Evolutionary conservation across 176 grass and related monocot genomes (phyloP).

Genomic region (Avena atlantica): DNA sequence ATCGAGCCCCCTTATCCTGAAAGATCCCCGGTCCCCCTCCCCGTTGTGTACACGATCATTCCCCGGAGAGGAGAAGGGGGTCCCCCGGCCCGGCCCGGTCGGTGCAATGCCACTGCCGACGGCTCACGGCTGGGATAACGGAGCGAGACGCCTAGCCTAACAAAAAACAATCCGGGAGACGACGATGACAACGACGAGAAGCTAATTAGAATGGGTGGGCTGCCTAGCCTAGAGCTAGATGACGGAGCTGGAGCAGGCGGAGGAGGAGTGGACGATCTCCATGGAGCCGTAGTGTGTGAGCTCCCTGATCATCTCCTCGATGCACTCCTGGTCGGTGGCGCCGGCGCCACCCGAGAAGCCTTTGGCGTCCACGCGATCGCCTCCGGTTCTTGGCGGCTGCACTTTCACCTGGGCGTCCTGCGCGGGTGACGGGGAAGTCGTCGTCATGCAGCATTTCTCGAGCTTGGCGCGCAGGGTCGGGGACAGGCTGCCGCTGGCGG

Average conservation of each 20-base stretch:
- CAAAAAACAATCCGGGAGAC: background rate
- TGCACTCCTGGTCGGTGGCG: conserved; percentile 50
- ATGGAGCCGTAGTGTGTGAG: conserved; percentile 79
- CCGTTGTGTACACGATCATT: background rate
- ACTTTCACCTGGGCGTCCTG: background rate
- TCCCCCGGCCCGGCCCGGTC: conserved; percentile 7
- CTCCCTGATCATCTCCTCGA: conserved; percentile 95
- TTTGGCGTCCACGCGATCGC: background rate
- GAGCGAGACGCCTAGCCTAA: background rate
- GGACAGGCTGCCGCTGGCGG: conserved; percentile 38
- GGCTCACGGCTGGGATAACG: too few relatives aligned
- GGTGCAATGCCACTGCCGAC: conserved; percentile 16
- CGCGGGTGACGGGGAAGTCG: background rate
- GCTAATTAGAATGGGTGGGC: background rate
- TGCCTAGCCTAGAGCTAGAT: background rate
- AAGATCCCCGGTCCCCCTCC: conserved; percentile 59
- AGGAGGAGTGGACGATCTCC: conserved; percentile 56
- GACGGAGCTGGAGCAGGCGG: conserved; percentile 40
- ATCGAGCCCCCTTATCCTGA: conserved; percentile 57
- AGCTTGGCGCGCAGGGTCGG: conserved; percentile 78
- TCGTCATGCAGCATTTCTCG: conserved; percentile 65
- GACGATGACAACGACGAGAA: background rate
- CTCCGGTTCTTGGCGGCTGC: background rate
- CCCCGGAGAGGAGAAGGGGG: conserved; percentile 1
- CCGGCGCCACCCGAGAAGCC: background rate